These are phyloP conservation scores for Aspergillus quadricinctus DNA, from an alignment of 2,329 filamentous ascomycete genomes.

Conservation along the genomic window DNA sequence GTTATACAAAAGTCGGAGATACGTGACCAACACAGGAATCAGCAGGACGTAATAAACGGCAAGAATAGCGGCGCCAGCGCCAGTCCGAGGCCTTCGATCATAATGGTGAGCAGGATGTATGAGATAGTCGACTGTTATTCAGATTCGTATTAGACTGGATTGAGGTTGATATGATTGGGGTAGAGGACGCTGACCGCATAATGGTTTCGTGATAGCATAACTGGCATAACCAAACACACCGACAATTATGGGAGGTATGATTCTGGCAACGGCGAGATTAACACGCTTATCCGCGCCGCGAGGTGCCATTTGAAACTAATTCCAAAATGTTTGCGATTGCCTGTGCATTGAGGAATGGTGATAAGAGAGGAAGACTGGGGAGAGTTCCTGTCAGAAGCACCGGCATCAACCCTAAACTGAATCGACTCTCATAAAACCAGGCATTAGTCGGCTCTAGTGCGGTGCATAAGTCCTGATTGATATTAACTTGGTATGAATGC, in stretches of 20 bases:
- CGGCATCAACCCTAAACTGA: background rate
- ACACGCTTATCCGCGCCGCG: constrained; percentile 36
- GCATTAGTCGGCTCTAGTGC: background rate
- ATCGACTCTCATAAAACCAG: background rate
- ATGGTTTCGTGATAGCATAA: constrained; percentile 63
- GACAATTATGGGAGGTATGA: constrained; percentile 67
- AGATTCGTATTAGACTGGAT: background rate
- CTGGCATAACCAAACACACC: constrained; percentile 64
- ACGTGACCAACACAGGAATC: constrained; percentile 61
- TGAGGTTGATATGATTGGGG: background rate
- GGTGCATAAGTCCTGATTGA: background rate
- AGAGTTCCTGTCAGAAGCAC: background rate
- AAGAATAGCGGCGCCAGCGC: constrained; percentile 65
- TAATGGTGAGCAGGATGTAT: constrained; percentile 47
- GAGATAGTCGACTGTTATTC: constrained; percentile 63
- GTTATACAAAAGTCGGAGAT: constrained; percentile 65
- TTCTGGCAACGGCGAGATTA: constrained; percentile 57
- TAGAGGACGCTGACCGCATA: constrained; percentile 57
- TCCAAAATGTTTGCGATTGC: constrained; percentile 11
- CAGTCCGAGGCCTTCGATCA: constrained; percentile 42
- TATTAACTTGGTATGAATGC: background rate
- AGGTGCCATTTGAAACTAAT: constrained; percentile 27
- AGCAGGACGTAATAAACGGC: constrained; percentile 70
- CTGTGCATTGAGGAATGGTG: constrained; percentile 11
- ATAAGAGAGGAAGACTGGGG: constrained; percentile 1